Percentiles rank a stretch among this genome's conserved stretches.
phyloP scores from a whole-genome alignment of 768 basidiomycete species.

The Russula sp. region DNA sequence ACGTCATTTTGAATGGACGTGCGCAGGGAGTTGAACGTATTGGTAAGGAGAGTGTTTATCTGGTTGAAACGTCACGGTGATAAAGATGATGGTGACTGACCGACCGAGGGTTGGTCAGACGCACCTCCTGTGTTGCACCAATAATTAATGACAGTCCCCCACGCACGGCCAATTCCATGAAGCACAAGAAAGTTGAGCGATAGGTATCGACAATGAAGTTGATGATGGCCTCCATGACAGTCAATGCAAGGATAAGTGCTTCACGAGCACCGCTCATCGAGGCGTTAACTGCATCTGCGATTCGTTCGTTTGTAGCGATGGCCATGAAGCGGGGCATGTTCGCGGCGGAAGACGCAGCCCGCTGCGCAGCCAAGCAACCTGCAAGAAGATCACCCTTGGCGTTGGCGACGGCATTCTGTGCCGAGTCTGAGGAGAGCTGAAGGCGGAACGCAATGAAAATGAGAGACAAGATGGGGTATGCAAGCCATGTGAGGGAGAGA shows the following conservation, averaged over 20 bases:
- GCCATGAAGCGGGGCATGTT: constrained; percentile 90
- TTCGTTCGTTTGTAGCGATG: constrained; percentile 72
- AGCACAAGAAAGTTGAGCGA: constrained; percentile 90
- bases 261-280: constrained; percentile 71
- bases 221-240: constrained; percentile 79
- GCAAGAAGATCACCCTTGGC: constrained; percentile 74
- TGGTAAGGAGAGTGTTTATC: constrained; percentile 67
- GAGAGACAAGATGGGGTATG: constrained; percentile 85
- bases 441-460: constrained; percentile 84
- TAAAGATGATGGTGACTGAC: constrained; percentile 9
- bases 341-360: constrained; percentile 72
- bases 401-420: constrained; percentile 58
- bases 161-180: constrained; percentile 81
- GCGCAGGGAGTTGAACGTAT: constrained; percentile 52
- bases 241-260: constrained; percentile 67
- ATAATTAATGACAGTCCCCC: constrained; percentile 79
- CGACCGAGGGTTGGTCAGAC: constrained; percentile 26
- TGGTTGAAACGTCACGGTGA: constrained; percentile 29
- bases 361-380: constrained; percentile 81
- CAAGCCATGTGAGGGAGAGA: constrained; percentile 85
- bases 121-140: constrained; percentile 74
- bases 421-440: constrained; percentile 61
- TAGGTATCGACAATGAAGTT: constrained; percentile 92
- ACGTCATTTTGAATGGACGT: constrained; percentile 71
- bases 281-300: constrained; percentile 72